Evolutionary conservation across 1,284 basidiomycete genomes (phyloP), one percentile per base, ranked within the genome.

Genomic region (Trametes polyzona): DNA sequence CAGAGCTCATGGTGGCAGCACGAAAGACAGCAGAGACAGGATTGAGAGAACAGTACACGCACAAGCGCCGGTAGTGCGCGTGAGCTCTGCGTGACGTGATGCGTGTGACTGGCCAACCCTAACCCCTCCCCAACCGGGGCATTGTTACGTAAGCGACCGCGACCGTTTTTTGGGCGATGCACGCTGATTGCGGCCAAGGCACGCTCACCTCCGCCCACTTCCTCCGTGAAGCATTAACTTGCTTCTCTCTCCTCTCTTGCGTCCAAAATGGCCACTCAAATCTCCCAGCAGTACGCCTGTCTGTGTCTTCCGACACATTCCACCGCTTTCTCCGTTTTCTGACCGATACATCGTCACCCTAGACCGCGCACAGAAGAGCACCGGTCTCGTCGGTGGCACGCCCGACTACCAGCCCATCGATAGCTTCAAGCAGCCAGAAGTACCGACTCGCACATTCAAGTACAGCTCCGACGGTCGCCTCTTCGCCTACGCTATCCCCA

Each of bases 331-430:
- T 57, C 42, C 36, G 36, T 52, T 33, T 47, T 64, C 59, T 64
- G 59, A 67, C 52, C 36, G 43, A 47, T 17, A 37, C 47, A 6
- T 26, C 30, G 41, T 3, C 42, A 12, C 30, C 9, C 70, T n/a
- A 95, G 93, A 88, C 80, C 93, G 96, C 73, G 92, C 96, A 47
- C 95, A 96, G 84, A 98, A 97, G 85, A 83, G 84, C 55, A 79
- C 96, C 58, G 93, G 93, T 62, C 84, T 98, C 68, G 86, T 94
- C 69, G 83, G 87, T 61, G 93, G 91, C 39, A 81, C 87, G 16
- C 94, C 96, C 49, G 81, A 84, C 64, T 98, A 95, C 73, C 73
- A 79, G 24, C 74, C 87, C 21, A 76, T 92, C 37, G 74, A 83
- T 55, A 86, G 83, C 52, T 92, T 96, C 67, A 76, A 80, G 56